Conservation (phyloP, 208 protist species). For the Strigomonas culicis region DNA sequence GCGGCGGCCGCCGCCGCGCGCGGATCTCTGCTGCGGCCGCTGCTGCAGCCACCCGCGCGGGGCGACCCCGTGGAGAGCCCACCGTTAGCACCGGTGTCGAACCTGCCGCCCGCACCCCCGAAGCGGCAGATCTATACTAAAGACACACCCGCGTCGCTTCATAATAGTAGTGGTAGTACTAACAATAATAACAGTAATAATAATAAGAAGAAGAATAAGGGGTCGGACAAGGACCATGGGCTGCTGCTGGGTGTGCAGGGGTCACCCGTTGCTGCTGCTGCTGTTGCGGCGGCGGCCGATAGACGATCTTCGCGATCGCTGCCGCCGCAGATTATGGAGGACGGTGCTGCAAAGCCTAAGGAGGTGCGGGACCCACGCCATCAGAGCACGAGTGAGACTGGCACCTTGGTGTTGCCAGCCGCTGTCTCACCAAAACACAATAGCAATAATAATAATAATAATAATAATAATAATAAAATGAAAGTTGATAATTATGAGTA, state of each 20-base stretch:
- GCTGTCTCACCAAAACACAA: background rate
- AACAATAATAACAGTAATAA: background rate
- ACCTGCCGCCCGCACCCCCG: too few relatives aligned
- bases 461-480: background rate
- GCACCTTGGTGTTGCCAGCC: too few relatives aligned
- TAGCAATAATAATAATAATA: background rate
- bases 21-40: too few relatives aligned
- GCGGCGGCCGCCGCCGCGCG: background rate
- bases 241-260: background rate
- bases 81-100: background rate
- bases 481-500: background rate
- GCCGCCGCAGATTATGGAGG: too few relatives aligned
- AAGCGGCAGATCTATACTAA: too few relatives aligned
- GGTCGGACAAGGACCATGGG: background rate
- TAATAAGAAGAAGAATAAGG: background rate
- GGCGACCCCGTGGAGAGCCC: background rate
- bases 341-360: too few relatives aligned
- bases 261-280: background rate
- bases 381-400: too few relatives aligned
- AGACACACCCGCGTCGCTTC: too few relatives aligned
- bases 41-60: background rate
- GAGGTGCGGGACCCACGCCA: too few relatives aligned
- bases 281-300: too few relatives aligned
- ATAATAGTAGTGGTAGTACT: too few relatives aligned
- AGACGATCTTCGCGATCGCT: background rate